Evolutionary conservation across 2,329 filamentous ascomycete species (phyloP).

Genomic region (Trichophaea hybrida): DNA sequence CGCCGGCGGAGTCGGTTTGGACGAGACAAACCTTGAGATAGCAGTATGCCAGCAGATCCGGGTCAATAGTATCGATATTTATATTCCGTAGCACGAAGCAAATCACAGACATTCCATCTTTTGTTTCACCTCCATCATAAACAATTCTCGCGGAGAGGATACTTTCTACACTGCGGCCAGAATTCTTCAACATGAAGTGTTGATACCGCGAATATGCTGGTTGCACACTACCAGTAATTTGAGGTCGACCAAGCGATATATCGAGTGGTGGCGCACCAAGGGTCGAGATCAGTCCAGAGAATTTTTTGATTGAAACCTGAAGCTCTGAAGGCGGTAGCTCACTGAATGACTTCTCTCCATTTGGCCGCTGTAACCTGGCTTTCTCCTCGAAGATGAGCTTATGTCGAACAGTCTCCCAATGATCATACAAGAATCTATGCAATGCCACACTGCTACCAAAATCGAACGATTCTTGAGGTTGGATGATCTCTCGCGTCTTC

Average conservation of each 20-base stretch:
- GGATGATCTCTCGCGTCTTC: constrained; percentile 27
- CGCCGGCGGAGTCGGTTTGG: not conserved
- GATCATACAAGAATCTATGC: constrained; percentile 55
- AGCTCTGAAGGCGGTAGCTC: constrained; percentile 9
- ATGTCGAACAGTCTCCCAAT: constrained; percentile 56
- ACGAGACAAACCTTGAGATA: constrained; percentile 45
- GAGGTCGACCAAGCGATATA: constrained; percentile 54
- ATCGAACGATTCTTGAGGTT: constrained; percentile 39
- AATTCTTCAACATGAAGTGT: constrained; percentile 58
- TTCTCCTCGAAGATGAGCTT: constrained; percentile 45
- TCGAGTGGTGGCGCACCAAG: constrained; percentile 53
- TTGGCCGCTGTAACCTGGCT: constrained; percentile 13
- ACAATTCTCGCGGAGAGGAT: constrained; percentile 50
- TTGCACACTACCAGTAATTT: constrained; percentile 48
- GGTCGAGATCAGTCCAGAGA: constrained; percentile 43
- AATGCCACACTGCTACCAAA: constrained; percentile 57
- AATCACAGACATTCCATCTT: constrained; percentile 54
- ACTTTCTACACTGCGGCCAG: constrained; percentile 50
- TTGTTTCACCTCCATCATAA: constrained; percentile 57
- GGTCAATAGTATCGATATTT: constrained; percentile 50
- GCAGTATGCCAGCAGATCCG: constrained; percentile 51
- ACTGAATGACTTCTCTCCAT: constrained; percentile 14
- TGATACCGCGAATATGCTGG: constrained; percentile 54
- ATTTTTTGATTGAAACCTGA: constrained; percentile 23
- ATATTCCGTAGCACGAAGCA: constrained; percentile 55